Percentiles rank a stretch among this genome's conserved stretches.
Evolutionary conservation across 192 early-diverging fungal genomes (phyloP).

Genomic region (Lobosporangium transversale): DNA sequence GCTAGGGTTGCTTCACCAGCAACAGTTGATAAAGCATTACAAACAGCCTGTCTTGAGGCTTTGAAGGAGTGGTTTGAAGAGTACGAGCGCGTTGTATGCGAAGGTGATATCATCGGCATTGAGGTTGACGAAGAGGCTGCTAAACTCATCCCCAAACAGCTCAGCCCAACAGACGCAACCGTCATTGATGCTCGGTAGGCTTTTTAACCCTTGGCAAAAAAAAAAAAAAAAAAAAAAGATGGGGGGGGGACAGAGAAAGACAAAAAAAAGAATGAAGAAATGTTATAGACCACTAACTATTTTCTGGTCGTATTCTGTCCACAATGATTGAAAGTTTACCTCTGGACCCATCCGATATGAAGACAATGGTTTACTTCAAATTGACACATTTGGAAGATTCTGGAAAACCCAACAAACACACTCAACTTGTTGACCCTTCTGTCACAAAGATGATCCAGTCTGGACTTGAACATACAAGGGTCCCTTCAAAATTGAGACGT

Average conservation of each 20-base stretch:
- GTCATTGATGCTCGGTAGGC: conserved; percentile 51
- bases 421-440: conserved; percentile 60
- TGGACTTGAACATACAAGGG: conserved; percentile 67
- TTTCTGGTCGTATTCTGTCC: neutral
- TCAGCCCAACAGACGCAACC: conserved; percentile 49
- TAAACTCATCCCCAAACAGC: conserved; percentile 52
- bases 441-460: conserved; percentile 71
- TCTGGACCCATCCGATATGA: conserved; percentile 14
- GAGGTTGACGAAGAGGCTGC: conserved; percentile 69
- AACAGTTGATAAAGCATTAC: conserved; percentile 68
- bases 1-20: conserved; percentile 72
- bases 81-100: conserved; percentile 68
- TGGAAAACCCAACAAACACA: conserved; percentile 32
- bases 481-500: conserved; percentile 57
- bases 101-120: conserved; percentile 74
- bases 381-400: conserved; percentile 45
- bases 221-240: no score
- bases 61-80: conserved; percentile 74
- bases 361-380: conserved; percentile 52
- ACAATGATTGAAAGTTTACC: conserved; percentile 6
- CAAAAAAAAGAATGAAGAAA: no score
- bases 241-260: no score
- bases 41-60: conserved; percentile 64
- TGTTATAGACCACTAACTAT: no score
- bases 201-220: neutral